Conservation (phyloP, 225 moss, liverwort and hornwort species). For the Rhytidiadelphus loreus region DNA sequence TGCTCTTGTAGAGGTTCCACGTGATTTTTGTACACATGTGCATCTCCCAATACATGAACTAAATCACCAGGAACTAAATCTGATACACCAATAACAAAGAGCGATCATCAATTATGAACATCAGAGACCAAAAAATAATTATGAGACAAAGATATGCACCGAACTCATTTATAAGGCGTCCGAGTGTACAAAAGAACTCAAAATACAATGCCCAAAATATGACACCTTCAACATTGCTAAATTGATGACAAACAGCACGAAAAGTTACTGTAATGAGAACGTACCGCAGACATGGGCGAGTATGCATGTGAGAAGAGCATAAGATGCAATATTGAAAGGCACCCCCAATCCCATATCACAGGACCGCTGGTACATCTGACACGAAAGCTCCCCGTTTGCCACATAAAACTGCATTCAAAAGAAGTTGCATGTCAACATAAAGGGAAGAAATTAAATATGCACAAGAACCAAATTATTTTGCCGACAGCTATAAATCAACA, state of each 20-base stretch:
- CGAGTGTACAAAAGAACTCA: background rate
- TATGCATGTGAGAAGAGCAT: slow-evolving; percentile 86
- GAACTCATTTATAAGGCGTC: background rate
- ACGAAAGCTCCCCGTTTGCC: slow-evolving; percentile 79
- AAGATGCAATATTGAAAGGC: slow-evolving; percentile 93
- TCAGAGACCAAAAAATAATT: background rate
- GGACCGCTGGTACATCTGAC: slow-evolving; percentile 97
- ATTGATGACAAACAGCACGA: background rate
- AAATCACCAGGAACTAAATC: slow-evolving; percentile 89
- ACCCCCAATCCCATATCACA: slow-evolving; percentile 98
- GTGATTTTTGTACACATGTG: slow-evolving; percentile 83
- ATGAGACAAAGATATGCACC: background rate
- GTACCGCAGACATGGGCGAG: slow-evolving; percentile 89
- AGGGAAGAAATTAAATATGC: background rate
- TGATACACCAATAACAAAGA: background rate
- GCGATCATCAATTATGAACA: background rate
- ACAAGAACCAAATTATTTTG: background rate
- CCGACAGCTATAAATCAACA: background rate
- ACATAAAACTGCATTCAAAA: slow-evolving; percentile 72
- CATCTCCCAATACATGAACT: slow-evolving; percentile 80
- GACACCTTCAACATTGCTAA: background rate
- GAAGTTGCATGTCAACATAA: background rate
- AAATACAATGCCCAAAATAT: background rate
- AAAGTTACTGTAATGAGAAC: background rate
- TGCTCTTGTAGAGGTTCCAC: slow-evolving; percentile 70